Evolutionary conservation across 2,329 filamentous ascomycete genomes (phyloP), one percentile per base, ranked within the genome.

Genomic region (Trichoderma sp.): DNA sequence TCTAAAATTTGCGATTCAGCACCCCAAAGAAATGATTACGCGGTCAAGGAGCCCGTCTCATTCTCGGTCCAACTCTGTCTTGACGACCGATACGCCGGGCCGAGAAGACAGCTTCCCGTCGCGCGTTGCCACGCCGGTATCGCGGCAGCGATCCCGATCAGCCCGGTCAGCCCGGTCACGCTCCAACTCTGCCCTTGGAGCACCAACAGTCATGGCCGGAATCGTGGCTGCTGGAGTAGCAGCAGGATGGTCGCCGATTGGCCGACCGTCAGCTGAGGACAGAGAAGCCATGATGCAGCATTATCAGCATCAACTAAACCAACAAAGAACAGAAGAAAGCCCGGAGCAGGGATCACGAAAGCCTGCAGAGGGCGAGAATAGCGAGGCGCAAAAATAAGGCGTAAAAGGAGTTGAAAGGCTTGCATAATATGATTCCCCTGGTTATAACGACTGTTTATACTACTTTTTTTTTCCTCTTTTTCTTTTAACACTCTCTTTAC

Each of bases 171-270:
- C 83, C 74, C 84, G 89, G 70, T 89, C 88, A 68, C 82, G 89
- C 69, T 88, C 86, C 52, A 90, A 90, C 78, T 93, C 91, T 33
- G 91, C 91, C 1, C 84, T 94, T 13, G 91, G 89, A 13, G 90
- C 91, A 2, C 89, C 91, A 1, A 89, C 90, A 8, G 91, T 93
- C 71, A 94, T 94, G 92, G 91, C 92, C n/a, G 92, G 92, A 71
- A 90, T 94, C 69, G 88, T 94, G 61, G 92, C 91, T 10, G 92
- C 91, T 55, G 91, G 90, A 75, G 87, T 94, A 40, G 91, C 89
- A 40, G 91, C 89, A 16, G 91, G 90, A 35, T 94, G 91, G 91
- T 92, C 91, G 59, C 92, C 92, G 0, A 86, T 89, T 67, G 89
- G 90, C 70, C 81, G 87, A 53, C 74, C 72, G 49, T 75, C 76